Evolutionary conservation across 805 yeast genomes (phyloP), one percentile per base, ranked within the genome.

Genomic region (Hanseniaspora lachancei): DNA sequence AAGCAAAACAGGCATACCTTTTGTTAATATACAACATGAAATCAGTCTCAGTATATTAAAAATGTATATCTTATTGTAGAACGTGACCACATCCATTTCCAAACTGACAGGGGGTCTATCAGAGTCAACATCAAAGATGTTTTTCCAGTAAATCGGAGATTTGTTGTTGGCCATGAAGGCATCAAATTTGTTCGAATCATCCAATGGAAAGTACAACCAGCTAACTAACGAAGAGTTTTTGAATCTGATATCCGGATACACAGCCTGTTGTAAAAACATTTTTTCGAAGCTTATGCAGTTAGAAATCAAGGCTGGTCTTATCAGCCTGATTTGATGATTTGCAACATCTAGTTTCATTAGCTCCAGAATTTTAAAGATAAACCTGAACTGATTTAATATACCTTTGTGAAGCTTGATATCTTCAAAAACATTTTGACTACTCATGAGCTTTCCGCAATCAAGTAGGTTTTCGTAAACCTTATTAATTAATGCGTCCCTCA

Each of bases 331-430:
- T 70, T 89, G 96, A 66, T 89, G 96, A 69, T 89, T 89, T 16
- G 97, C 96, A 56, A 89, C 93, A 64, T 91, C 97, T 59, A 89
- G 74, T 67, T 89, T 91, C 95, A 89, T 89, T 12, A 95, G 91
- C 68, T 89, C 97, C 60, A 91, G 73, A 57, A 91, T 84, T 58
- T 85, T 82, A 65, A 89, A 87, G 9, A 86, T 76, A 67, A 82
- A 77, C 56, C 89, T 76, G 54, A 91, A 71, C 12, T 53, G 56
- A n/a, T 55, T 55, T n/a, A 55, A 46, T 0, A 95, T 96, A 36
- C 81, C 86, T 34, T 86, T 84, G 42, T 89, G 71, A 59, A 74
- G 73, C 5, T 70, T 59, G 5, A 76, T 67, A n/a, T 79, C 72
- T 57, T 71, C 68, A 36, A 73, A 73, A n/a, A 63, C 60, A 58